Evolutionary conservation across 1,139 yeast genomes (phyloP), one percentile per base, ranked within the genome.

Genomic region (Debaryomycetaceae sp.): DNA sequence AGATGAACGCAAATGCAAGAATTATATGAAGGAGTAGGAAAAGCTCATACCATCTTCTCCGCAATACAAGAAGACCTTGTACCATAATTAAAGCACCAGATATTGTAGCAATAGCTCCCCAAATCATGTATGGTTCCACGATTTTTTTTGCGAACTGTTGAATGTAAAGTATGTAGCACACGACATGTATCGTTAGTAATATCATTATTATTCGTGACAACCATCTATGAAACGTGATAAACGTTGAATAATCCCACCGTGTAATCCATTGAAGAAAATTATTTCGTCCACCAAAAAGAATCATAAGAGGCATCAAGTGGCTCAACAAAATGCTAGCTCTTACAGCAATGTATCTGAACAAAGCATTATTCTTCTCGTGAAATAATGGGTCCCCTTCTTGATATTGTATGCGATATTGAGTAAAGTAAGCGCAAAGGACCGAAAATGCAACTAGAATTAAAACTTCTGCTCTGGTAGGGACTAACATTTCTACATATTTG

Each of bases 381-480:
- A 66, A 68, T 4, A 67, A 38, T 1, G 70, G 67, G 42, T 67
- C 71, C 1, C 53, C 55, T 13, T 55, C 58, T 28, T 49, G 44
- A 34, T 55, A 58, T 19, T 49, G 48, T 31, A 66, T 60, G 3
- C 56, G 43, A 17, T 44, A 35, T 6, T 45, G 38, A 6, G 65
- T 47, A 35, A 78, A 63, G 15, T 78, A 63, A 8, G 73, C 41
- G 33, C 72, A 66, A 42, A 82, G 57, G 2, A 70, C 53, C 9
- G 75, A 50, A 57, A 79, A 82, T 7, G 75, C 63, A 8, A 61
- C 46, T 15, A 83, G 61, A 34, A 78, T 62, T 6, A 78, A 45
- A 0, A 81, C 55, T 58, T 84, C 94, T 45, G 76, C 62, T 43
- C 94, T 70, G 0, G 89, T 78, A 0, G 95, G 95, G 9, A 82